Evolutionary conservation across 768 basidiomycete species (phyloP).

Genomic region (Pulveroboletus sp.): DNA sequence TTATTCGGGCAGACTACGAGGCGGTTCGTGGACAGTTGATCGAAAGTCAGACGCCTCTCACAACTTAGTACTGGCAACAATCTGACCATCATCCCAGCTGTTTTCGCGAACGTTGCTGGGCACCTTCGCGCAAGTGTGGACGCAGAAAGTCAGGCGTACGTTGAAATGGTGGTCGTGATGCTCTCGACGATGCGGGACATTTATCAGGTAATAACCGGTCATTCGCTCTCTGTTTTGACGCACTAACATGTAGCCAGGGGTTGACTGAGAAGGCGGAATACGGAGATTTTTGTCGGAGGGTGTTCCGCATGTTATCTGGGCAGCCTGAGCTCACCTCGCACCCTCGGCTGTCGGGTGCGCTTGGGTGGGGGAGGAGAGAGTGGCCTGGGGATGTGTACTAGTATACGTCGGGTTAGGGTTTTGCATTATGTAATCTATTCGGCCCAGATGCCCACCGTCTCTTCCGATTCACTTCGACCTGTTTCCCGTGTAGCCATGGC

Average conservation of each 20-base stretch:
- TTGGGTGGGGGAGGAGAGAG: conserved; percentile 29
- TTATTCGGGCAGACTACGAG: conserved; percentile 32
- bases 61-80: conserved; percentile 6
- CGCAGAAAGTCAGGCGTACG: conserved; percentile 36
- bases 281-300: conserved; percentile 32
- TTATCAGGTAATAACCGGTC: conserved; percentile 42
- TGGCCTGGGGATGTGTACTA: conserved; percentile 3
- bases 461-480: conserved; percentile 11
- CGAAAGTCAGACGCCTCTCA: conserved; percentile 29
- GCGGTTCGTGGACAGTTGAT: conserved; percentile 37
- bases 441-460: neutral
- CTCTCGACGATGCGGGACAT: conserved; percentile 52
- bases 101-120: conserved; percentile 43
- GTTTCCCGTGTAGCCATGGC: conserved; percentile 42
- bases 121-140: conserved; percentile 33
- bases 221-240: neutral
- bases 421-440: conserved; percentile 22
- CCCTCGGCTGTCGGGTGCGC: conserved; percentile 30
- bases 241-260: conserved; percentile 10
- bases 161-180: conserved; percentile 43
- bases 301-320: conserved; percentile 27
- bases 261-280: conserved; percentile 29
- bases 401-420: conserved; percentile 30
- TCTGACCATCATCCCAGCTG: conserved; percentile 33
- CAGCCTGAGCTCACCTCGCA: conserved; percentile 33